Evolutionary conservation across 768 basidiomycete species (phyloP).

Genomic region (Agaricus blazei): DNA sequence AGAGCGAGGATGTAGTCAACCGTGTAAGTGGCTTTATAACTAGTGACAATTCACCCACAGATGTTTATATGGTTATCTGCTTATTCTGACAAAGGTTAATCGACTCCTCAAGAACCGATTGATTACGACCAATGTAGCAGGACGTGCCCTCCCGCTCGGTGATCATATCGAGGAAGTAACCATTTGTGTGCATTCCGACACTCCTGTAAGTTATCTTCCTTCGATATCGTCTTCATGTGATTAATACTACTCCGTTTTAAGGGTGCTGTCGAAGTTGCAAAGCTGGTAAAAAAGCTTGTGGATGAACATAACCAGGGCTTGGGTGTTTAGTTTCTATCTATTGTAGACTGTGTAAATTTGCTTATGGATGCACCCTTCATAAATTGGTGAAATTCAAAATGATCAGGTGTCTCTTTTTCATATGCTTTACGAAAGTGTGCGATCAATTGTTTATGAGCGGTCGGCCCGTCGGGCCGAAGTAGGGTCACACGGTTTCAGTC

Average conservation of each 20-base stretch:
- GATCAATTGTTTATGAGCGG: no score
- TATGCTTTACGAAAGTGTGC: no score
- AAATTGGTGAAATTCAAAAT: no score
- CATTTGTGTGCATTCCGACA: constrained; percentile 65
- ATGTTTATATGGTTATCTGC: background rate
- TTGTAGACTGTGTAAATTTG: no score
- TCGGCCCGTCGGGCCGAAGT: background rate
- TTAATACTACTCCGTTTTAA: constrained; percentile 15
- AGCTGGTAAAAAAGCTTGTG: constrained; percentile 48
- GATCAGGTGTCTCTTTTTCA: no score
- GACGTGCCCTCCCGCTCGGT: constrained; percentile 36
- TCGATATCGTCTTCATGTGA: background rate
- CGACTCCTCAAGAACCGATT: constrained; percentile 35
- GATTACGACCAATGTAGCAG: constrained; percentile 41
- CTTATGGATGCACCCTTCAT: no score
- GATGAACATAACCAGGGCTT: constrained; percentile 42
- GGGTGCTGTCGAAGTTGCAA: constrained; percentile 50
- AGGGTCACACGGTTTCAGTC: no score
- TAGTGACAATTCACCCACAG: no score
- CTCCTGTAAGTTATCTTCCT: constrained; percentile 38
- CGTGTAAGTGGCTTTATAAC: constrained; percentile 28
- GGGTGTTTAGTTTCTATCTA: no score
- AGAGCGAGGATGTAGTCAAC: constrained; percentile 33
- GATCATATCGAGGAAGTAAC: constrained; percentile 44
- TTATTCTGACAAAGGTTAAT: constrained; percentile 28